These are phyloP conservation scores for Astragalus membranaceus DNA, from an alignment of 306 rosid species.

Conservation along the genomic window DNA sequence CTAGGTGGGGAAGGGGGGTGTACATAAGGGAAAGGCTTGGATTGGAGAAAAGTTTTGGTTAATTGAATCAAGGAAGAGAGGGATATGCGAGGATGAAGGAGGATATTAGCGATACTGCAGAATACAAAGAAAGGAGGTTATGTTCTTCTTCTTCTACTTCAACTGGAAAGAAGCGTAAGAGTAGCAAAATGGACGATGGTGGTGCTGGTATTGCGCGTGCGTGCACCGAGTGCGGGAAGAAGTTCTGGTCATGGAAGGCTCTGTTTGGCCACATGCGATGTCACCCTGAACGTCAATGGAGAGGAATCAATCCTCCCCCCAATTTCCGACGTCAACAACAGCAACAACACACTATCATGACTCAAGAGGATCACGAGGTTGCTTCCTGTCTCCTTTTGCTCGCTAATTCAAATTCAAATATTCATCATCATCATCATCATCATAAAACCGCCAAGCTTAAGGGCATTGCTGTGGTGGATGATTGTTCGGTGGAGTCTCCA, in stretches of 20 bases:
- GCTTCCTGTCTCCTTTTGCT: conserved; percentile 56
- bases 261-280: conserved; percentile 91
- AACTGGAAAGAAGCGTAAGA: neutral
- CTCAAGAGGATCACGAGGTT: conserved; percentile 47
- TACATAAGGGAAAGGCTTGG: neutral
- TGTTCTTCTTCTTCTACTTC: neutral
- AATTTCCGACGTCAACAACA: conserved; percentile 3
- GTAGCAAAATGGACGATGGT: neutral
- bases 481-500: neutral
- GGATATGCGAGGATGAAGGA: neutral
- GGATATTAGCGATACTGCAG: neutral
- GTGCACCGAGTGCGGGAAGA: conserved; percentile 71
- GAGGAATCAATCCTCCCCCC: conserved; percentile 70
- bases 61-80: neutral
- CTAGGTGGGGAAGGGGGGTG: neutral
- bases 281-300: conserved; percentile 88
- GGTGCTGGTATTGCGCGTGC: conserved; percentile 18
- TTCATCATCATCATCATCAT: too few species aligned
- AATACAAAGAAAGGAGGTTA: neutral
- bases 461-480: neutral
- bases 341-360: neutral
- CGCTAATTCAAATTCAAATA: conserved; percentile 18
- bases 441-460: neutral
- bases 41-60: neutral
- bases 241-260: conserved; percentile 82